Evolutionary conservation across 78 protist genomes (phyloP), one percentile per base, ranked within the genome.

Genomic region (Dictyostelium citrinum): DNA sequence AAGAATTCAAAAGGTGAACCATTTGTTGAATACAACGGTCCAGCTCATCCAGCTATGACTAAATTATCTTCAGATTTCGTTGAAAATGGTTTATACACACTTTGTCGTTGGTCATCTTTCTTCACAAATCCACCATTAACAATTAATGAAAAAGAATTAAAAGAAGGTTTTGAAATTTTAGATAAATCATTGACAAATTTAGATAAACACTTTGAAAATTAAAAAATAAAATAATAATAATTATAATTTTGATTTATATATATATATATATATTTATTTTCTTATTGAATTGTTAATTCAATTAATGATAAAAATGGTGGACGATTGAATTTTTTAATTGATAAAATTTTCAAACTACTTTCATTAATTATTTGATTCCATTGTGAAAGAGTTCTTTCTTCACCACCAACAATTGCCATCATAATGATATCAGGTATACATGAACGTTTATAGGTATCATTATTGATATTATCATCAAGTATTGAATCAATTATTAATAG

Each of bases 171-270:
- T 60, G 96, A 31, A 16, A 92, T 82, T 35, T 12, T 92, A 27
- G 96, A 92, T 51, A 80, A 82, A 43, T 45, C 64, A 41, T 68
- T 92, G 29, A 76, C 91, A 35, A 71, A 71, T 35, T 75, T 92
- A 24, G 96, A 92, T 60, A 84, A 92, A 46, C 93, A 80, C 24
- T 92, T 92, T 83, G 96, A 92, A 70, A 82, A 82, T 35, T 92
- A 92, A 92, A 67, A 5, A 37, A 61, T 27, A 8, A 61, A 27
- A 61, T 24, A 24, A 61, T 61, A 61, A 61, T 51, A 51, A 24
- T 10, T 27, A 61, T 61, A 61, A 24, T 61, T 27, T 7, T 24
- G 7, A 61, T 61, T 27, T 10, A 7, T 27, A 14, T 24, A 27
- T 27, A 12, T 12, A 67, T 29, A n/a, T n/a, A n/a, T n/a, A n/a